Evolutionary conservation across 371 early-diverging fungal species (phyloP).

Genomic region (Circinella umbellata): DNA sequence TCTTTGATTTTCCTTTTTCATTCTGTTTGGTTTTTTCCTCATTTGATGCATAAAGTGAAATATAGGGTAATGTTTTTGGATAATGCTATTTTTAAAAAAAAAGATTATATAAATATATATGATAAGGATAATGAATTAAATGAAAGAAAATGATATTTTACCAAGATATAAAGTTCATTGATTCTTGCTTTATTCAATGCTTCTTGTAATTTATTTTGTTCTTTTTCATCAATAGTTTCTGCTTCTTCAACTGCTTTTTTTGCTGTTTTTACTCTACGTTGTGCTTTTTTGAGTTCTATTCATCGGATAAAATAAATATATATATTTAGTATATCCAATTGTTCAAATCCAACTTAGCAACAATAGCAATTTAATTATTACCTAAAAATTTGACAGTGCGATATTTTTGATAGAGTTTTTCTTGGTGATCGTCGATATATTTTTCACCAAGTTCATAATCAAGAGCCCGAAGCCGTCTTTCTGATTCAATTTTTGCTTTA

Average conservation of each 20-base stretch:
- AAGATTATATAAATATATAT: too few relatives aligned
- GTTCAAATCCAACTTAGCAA: not conserved
- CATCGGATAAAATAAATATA: not conserved
- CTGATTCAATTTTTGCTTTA: slow-evolving; percentile 13
- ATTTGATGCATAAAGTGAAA: slow-evolving; percentile 27
- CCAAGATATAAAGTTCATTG: slow-evolving; percentile 30
- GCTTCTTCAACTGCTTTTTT: slow-evolving; percentile 23
- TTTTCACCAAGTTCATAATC: slow-evolving; percentile 41
- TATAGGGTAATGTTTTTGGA: slow-evolving; percentile 42
- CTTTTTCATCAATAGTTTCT: slow-evolving; percentile 22
- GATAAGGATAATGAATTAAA: too few relatives aligned
- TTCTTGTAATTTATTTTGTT: slow-evolving; percentile 21
- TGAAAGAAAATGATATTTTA: slow-evolving; percentile 4
- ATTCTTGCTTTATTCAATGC: slow-evolving; percentile 25
- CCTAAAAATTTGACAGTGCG: slow-evolving; percentile 46
- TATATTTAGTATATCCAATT: not conserved
- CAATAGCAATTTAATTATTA: slow-evolving; percentile 18
- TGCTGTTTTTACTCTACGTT: slow-evolving; percentile 34
- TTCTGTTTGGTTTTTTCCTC: too few relatives aligned
- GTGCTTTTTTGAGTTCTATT: slow-evolving; percentile 45
- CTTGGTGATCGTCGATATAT: slow-evolving; percentile 40
- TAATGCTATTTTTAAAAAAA: slow-evolving; percentile 24
- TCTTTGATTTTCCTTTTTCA: slow-evolving; percentile 26
- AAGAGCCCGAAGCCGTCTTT: slow-evolving; percentile 37
- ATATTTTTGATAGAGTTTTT: slow-evolving; percentile 31